Evolutionary conservation across 495 filamentous ascomycete species (phyloP).

Genomic region (Parachaetomium inaequale): DNA sequence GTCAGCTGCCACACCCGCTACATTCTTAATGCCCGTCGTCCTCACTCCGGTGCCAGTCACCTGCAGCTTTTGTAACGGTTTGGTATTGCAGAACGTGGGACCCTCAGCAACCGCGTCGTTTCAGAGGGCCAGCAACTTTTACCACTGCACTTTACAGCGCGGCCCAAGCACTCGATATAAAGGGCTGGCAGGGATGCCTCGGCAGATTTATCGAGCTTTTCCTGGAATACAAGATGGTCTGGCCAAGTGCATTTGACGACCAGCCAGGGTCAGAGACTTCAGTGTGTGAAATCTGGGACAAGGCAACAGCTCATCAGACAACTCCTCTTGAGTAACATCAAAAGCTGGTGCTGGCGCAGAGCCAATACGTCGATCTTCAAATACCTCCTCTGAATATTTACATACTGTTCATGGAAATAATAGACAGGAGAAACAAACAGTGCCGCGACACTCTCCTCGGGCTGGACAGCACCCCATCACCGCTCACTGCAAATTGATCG

Average conservation of each 20-base stretch:
- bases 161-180: not conserved
- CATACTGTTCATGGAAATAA: not conserved
- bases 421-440: not conserved
- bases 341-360: not conserved
- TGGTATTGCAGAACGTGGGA: not conserved
- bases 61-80: no score
- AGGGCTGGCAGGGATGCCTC: not conserved
- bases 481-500: constrained; percentile 14
- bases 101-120: not conserved
- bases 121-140: not conserved
- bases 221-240: not conserved
- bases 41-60: not conserved
- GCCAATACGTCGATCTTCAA: not conserved
- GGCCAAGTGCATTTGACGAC: not conserved
- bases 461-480: not conserved
- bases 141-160: not conserved
- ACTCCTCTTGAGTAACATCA: not conserved
- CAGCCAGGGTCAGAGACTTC: not conserved
- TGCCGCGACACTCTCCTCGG: no score
- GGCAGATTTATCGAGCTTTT: not conserved
- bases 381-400: not conserved
- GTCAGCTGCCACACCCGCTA: not conserved
- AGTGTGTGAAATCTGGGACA: not conserved
- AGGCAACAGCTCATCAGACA: not conserved
- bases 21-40: not conserved